Base-by-base conservation (phyloP, 441 rosid species). In the Mallotus repandus region DNA sequence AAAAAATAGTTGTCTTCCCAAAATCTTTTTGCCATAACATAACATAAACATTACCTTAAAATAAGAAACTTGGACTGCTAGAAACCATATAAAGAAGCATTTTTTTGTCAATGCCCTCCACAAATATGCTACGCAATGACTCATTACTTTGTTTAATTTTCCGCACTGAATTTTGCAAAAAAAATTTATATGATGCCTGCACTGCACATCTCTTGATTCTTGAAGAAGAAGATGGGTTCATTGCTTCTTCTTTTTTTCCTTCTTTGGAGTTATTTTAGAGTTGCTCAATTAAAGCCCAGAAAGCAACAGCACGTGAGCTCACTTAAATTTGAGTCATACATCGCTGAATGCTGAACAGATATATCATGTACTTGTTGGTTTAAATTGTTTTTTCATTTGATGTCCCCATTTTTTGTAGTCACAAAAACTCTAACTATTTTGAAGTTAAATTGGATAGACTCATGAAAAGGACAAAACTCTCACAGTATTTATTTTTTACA, bases 91-190 rank as follows among this genome's bases (percentile, higher is more conserved):
- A 59, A 60, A 48, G 55, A 48, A 59, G 43, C 43, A 25, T 48
- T 32, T 0, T 48, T 11, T 11, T 14, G 32, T 73, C 56, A 66
- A 74, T 74, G 7, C 7, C 66, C 65, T 74, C 48, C 21, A n/a
- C 15, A 49, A 32, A 9, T 29, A 7, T 45, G 53, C 41, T 52
- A 43, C 4, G 11, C 22, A 15, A 55, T 49, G 32, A 41, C 22
- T 22, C 43, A 41, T 58, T 22, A 58, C 22, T 35, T 68, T 22
- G 8, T 45, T 64, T 63, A 61, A 1, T 29, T 52, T 1, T 15
- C 21, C 29, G 50, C 79, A 68, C 74, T 68, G 77, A 77, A 75
- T 68, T 72, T 69, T 60, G 72, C 21, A 64, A 68, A 60, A 29
- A n/a, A n/a, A n/a, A n/a, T 56, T 69, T 48, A 7, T 71, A 38